Conservation (phyloP, 1,284 basidiomycete genomes). For the Puccinia coronata region DNA sequence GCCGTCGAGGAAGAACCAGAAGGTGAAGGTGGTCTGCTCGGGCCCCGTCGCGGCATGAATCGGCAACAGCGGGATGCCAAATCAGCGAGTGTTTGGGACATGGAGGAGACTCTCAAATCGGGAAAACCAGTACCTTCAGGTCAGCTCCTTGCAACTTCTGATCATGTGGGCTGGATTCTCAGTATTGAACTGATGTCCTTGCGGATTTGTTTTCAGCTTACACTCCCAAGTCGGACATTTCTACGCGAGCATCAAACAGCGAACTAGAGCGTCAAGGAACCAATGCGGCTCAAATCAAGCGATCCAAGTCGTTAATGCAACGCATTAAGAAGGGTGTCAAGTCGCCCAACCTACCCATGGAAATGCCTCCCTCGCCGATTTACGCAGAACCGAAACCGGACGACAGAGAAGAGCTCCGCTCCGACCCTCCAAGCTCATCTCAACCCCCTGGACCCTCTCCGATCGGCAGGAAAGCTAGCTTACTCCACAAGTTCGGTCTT, state of each 20-base stretch:
- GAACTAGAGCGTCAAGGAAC: neutral
- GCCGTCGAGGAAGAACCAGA: conserved; percentile 58
- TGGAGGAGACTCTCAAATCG: conserved; percentile 50
- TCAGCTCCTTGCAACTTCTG: neutral
- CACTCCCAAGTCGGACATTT: neutral
- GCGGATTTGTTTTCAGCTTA: conserved; percentile 55
- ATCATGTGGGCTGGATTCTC: neutral
- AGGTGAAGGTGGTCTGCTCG: conserved; percentile 53
- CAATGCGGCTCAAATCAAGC: conserved; percentile 63
- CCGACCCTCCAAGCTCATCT: neutral
- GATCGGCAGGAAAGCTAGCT: conserved; percentile 32
- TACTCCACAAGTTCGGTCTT: conserved; percentile 31
- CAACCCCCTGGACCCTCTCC: neutral
- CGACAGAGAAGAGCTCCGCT: neutral
- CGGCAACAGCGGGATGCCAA: conserved; percentile 34
- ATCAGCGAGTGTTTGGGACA: conserved; percentile 51
- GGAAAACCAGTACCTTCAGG: conserved; percentile 48
- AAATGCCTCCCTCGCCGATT: conserved; percentile 51
- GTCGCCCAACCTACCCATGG: conserved; percentile 73
- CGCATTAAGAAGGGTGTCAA: conserved; percentile 80
- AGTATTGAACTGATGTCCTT: neutral
- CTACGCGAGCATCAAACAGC: neutral
- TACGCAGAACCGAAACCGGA: neutral
- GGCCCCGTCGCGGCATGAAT: conserved; percentile 57
- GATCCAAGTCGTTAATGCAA: conserved; percentile 76